Evolutionary conservation across 2,329 filamentous ascomycete genomes (phyloP), one percentile per base, ranked within the genome.

Genomic region (Coleophoma crateriformis): DNA sequence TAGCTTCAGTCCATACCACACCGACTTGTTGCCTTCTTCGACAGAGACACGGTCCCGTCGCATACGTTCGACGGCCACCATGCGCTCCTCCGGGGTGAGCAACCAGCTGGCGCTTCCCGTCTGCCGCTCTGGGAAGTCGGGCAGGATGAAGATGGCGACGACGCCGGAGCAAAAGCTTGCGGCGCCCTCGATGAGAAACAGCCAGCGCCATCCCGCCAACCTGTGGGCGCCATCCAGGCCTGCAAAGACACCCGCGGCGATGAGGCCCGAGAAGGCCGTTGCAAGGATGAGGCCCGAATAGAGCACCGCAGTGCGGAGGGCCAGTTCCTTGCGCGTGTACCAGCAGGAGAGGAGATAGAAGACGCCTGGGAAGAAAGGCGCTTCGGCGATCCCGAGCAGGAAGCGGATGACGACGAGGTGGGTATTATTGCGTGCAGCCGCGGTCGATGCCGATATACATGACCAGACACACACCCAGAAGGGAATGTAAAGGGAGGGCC

Each of bases 111-210:
- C 44, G 13, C 32, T 50, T 22, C 40, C 40, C 1, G 40, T 20
- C 2, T n/a, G 15, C 7, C n/a, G 7, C 10, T 32, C 33, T 1
- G 77, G 77, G 12, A 76, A 79, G 54, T 80, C 71, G 0, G 77
- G 77, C 0, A 81, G 64, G 15, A 66, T 54, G 27, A 71, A 40
- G 17, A 47, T n/a, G 11, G 34, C 45, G 1, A 38, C 6, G 4
- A 39, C 17, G 2, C 17, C 45, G 32, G 39, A 20, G 20, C 14
- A 22, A 13, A 47, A 42, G 13, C 40, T 42, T 14, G 15, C 14
- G 7, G 61, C 58, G 13, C 68, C 68, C 47, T 71, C 65, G 14
- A 72, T 63, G 41, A 71, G 65, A 54, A 70, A 70, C 3, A 70
- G 57, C 69, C 69, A 72, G 45, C 62, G 59, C 70, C 70, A 73